A percentile compares a stretch with the other conserved stretches of the same genome.
Conservation (phyloP, 2,329 filamentous ascomycete genomes). For the Penicillium sp. region DNA sequence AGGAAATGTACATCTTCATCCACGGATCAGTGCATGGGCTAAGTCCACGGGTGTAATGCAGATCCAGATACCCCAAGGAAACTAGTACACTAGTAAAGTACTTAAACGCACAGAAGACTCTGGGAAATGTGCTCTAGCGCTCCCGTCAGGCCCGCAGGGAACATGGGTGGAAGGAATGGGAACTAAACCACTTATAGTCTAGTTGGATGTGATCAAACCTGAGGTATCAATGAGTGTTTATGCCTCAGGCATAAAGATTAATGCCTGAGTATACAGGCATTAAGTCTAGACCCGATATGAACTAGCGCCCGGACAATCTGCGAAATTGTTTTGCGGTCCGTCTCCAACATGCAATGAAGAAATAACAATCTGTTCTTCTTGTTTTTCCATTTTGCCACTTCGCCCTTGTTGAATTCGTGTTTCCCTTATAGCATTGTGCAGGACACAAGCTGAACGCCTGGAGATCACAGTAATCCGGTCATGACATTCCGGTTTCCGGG, state of each 20-base stretch:
- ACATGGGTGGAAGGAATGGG: constrained; percentile 6
- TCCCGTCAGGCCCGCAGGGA: constrained; percentile 8
- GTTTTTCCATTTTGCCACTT: neutral
- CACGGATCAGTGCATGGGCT: constrained; percentile 13
- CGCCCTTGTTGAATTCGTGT: neutral
- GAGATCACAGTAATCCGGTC: constrained; percentile 2
- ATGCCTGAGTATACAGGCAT: constrained; percentile 3
- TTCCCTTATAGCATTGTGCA: neutral
- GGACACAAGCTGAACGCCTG: neutral
- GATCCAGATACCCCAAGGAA: constrained; percentile 11
- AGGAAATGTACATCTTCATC: neutral
- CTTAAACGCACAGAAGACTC: constrained; percentile 6
- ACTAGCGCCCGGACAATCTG: constrained; percentile 10
- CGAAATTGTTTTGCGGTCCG: constrained; percentile 11
- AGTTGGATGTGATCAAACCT: neutral
- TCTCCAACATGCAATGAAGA: constrained; percentile 1
- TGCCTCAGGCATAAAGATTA: neutral
- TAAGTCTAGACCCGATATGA: constrained; percentile 11
- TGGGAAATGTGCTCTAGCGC: constrained; percentile 8
- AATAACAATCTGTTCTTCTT: neutral
- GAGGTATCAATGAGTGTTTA: neutral
- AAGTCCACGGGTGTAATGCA: neutral
- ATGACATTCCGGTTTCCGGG: constrained; percentile 19
- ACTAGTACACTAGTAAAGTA: constrained; percentile 12
- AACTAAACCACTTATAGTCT: constrained; percentile 7